A percentile compares a stretch with the other conserved stretches of the same genome.
Evolutionary conservation across 129 eudicot genomes (phyloP).

Genomic region (Pittosporum tobira): DNA sequence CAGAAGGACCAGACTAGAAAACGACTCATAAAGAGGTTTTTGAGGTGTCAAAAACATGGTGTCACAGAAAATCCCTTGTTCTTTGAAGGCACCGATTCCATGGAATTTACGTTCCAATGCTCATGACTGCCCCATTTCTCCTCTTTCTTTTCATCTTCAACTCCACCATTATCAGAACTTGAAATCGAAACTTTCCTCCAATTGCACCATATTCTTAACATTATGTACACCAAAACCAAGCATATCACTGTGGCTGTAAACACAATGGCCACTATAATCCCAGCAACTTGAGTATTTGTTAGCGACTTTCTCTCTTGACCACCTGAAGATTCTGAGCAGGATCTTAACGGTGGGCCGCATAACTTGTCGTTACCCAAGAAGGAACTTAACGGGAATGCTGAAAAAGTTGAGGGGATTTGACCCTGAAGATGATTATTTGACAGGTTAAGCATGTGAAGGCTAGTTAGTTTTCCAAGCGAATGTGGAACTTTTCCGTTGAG

Average conservation of each 20-base stretch:
- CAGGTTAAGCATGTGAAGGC: slow-evolving; percentile 66
- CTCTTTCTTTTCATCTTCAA: slow-evolving; percentile 28
- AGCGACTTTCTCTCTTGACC: slow-evolving; percentile 30
- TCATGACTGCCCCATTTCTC: slow-evolving; percentile 61
- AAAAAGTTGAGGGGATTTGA: slow-evolving; percentile 55
- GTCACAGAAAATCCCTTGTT: slow-evolving; percentile 26
- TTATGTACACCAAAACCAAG: slow-evolving; percentile 56
- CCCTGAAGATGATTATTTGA: slow-evolving; percentile 70
- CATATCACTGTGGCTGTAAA: slow-evolving; percentile 73
- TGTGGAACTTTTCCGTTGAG: slow-evolving; percentile 56
- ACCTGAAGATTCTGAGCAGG: slow-evolving; percentile 33
- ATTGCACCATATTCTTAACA: slow-evolving; percentile 81
- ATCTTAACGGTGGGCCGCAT: slow-evolving; percentile 59
- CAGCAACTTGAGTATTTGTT: slow-evolving; percentile 57
- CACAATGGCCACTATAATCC: slow-evolving; percentile 75
- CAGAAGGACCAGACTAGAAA: background rate
- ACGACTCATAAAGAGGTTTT: slow-evolving; percentile 25
- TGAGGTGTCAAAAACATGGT: slow-evolving; percentile 34
- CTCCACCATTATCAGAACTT: slow-evolving; percentile 33
- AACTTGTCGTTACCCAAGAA: slow-evolving; percentile 48
- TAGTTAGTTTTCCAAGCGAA: slow-evolving; percentile 68
- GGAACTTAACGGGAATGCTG: slow-evolving; percentile 54
- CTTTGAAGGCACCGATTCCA: slow-evolving; percentile 28
- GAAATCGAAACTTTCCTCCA: slow-evolving; percentile 78
- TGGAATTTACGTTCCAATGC: slow-evolving; percentile 47